phyloP scores from a whole-genome alignment of 495 filamentous ascomycete species.

The Penicillium waksmanii region DNA sequence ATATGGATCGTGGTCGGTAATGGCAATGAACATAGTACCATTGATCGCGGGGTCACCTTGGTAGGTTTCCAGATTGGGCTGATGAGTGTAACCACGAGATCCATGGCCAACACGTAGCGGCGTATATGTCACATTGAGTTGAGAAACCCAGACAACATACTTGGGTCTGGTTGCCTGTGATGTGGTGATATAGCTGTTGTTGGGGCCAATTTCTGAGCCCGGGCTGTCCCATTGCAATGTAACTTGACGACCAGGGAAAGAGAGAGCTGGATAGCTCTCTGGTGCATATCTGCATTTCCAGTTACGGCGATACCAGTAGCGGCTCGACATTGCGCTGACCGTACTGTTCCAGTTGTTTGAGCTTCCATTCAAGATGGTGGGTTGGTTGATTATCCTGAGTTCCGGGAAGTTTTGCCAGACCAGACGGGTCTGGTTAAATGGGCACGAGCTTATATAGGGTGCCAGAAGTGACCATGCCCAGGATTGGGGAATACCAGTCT shows the following conservation, averaged over 20 bases:
- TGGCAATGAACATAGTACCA: constrained; percentile 76
- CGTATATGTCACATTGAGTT: constrained; percentile 85
- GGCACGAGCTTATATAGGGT: constrained; percentile 82
- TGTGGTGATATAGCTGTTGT: constrained; percentile 77
- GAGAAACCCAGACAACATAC: constrained; percentile 79
- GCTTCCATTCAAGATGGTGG: constrained; percentile 62
- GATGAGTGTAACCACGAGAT: constrained; percentile 66
- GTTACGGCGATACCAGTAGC: constrained; percentile 4
- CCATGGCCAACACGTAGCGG: constrained; percentile 57
- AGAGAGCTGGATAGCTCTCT: constrained; percentile 69
- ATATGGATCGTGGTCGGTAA: constrained; percentile 70
- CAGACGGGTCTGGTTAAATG: constrained; percentile 71
- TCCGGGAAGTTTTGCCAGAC: constrained; percentile 90
- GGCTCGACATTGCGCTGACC: not conserved
- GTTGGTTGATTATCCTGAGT: constrained; percentile 74
- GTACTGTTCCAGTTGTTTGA: constrained; percentile 55
- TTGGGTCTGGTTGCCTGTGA: constrained; percentile 58
- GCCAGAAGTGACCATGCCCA: constrained; percentile 89
- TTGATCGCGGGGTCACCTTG: constrained; percentile 72
- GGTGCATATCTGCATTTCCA: constrained; percentile 54
- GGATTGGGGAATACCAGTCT: constrained; percentile 78
- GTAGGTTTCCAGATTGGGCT: constrained; percentile 66
- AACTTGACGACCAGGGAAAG: constrained; percentile 75
- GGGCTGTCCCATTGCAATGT: constrained; percentile 73
- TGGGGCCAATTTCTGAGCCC: constrained; percentile 72